Base-by-base conservation (phyloP, 768 basidiomycete genomes). In the Fomitopsis pulvina region DNA sequence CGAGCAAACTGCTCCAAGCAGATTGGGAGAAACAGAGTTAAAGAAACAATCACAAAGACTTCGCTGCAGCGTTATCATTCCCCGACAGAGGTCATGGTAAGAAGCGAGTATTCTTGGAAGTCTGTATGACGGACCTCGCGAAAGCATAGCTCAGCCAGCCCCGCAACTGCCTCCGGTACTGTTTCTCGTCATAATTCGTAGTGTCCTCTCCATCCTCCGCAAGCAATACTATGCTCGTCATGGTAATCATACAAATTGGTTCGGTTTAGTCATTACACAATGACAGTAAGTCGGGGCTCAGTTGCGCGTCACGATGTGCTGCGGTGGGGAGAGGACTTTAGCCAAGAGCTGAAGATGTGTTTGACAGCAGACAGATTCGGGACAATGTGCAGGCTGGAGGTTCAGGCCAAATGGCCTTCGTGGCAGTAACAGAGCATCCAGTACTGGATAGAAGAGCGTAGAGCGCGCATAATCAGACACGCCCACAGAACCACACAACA, bases 131-230 rank as follows among this genome's bases (percentile, higher is more conserved):
- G 14, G 14, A 83, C 87, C 87, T 87, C 0, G 89, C 89, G 60
- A 91, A 92, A 0, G 87, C 87, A 59, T 92, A 92, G 55, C 81
- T 83, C 50, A 90, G 70, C 89, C 89, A 92, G 40, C 89, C 89
- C 45, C 76, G 71, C 5, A 89, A 71, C 24, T 69, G 70, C 25
- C 58, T 55, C 38, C 51, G 59, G 45, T 67, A 60, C 37, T 47
- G 52, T 41, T 39, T 40, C 21, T 55, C 50, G 44, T 63, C 57
- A 27, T 57, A 60, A 14, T 24, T 43, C 34, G 18, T 14, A 21
- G 38, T 46, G 16, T 25, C 7, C 25, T 45, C 16, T 10, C 22
- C 32, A n/a, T 28, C 45, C 5, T 16, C n/a, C 4, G 41, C 20
- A 22, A 41, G 41, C 3, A 26, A 12, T 3, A 41, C 41, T 9